phyloP scores from a whole-genome alignment of 2,329 filamentous ascomycete species.

The Tolypocladium amazonense region DNA sequence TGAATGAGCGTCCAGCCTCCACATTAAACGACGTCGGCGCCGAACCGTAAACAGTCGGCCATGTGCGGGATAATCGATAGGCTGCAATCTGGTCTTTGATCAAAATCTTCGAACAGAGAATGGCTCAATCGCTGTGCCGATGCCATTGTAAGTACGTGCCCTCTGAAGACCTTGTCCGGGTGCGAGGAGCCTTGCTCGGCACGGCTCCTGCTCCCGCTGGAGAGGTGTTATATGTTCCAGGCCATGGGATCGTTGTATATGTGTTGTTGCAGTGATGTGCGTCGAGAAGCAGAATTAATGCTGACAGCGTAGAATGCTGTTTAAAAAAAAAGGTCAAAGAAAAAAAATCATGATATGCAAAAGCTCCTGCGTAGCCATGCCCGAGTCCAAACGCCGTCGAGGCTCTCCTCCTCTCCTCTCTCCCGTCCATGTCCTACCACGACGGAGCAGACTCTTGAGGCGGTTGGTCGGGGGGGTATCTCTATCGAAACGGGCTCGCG shows the following conservation, averaged over 20 bases:
- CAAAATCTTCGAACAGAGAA: not conserved
- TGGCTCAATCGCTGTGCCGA: not conserved
- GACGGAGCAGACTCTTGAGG: not conserved
- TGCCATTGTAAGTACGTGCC: not conserved
- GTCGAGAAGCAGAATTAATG: not conserved
- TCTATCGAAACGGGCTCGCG: slow-evolving; percentile 1
- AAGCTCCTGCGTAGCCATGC: not conserved
- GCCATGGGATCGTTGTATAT: not conserved
- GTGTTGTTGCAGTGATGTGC: not conserved
- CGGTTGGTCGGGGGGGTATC: slow-evolving; percentile 1
- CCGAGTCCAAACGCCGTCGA: not conserved
- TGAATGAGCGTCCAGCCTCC: not conserved
- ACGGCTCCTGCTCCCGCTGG: not conserved
- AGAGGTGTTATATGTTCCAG: not conserved
- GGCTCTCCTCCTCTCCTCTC: not conserved
- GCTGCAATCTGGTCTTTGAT: not conserved
- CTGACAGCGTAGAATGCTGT: not conserved
- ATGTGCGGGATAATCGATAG: not conserved
- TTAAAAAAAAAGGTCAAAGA: no score
- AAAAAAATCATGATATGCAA: not conserved
- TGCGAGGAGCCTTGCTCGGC: not conserved
- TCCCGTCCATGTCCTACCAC: not conserved
- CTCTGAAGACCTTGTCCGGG: no score
- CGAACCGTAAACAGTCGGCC: not conserved
- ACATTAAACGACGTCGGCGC: not conserved